Percentiles rank a stretch among this genome's conserved stretches.
phyloP scores from a whole-genome alignment of 768 basidiomycete species.

The Russula sp. region DNA sequence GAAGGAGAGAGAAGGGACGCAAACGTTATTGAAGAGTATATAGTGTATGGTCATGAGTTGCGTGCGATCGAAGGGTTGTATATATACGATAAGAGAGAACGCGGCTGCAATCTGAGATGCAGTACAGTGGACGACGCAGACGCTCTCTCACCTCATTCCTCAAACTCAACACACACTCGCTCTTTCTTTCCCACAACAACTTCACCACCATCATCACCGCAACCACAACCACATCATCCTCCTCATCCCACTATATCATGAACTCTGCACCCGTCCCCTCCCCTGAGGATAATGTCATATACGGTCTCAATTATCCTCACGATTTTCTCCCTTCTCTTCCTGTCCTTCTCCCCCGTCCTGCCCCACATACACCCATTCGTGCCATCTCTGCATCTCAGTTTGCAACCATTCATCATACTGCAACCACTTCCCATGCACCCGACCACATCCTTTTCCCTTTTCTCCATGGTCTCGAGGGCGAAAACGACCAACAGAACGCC shows the following conservation, averaged over 20 bases:
- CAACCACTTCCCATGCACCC: conserved; percentile 64
- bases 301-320: conserved; percentile 27
- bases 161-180: not conserved
- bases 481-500: conserved; percentile 69
- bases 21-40: not conserved
- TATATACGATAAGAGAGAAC: conserved; percentile 12
- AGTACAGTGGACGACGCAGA: not conserved
- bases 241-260: conserved; percentile 9
- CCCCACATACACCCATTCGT: conserved; percentile 38
- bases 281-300: conserved; percentile 11
- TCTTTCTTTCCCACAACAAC: conserved; percentile 12
- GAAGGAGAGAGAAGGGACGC: conserved; percentile 9
- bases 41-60: conserved; percentile 9
- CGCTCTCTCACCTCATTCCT: not conserved
- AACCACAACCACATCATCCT: not conserved
- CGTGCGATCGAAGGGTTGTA: conserved; percentile 2
- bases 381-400: conserved; percentile 45
- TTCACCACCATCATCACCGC: not conserved
- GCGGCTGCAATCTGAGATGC: conserved; percentile 21
- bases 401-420: conserved; percentile 53
- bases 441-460: conserved; percentile 86
- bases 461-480: conserved; percentile 79
- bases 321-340: conserved; percentile 28
- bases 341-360: conserved; percentile 32
- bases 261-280: not conserved